These are phyloP conservation scores for Prunus fruticosa DNA, from an alignment of 306 rosid genomes.

Conservation along the genomic window DNA sequence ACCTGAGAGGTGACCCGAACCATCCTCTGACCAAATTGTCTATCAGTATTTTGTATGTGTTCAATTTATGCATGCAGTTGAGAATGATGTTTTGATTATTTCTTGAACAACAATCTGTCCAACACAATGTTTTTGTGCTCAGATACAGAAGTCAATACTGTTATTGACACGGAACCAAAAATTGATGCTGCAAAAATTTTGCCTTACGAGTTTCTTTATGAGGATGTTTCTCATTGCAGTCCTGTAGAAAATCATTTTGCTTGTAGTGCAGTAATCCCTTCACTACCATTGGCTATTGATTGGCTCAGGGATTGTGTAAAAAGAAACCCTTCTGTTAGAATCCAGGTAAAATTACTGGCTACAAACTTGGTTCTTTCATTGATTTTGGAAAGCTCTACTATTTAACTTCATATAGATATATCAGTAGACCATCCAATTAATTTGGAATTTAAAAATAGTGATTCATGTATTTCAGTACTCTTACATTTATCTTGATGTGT, in stretches of 20 bases:
- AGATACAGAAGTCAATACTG: slow-evolving; percentile 38
- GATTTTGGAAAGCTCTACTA: neutral
- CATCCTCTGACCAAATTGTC: neutral
- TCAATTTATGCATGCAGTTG: neutral
- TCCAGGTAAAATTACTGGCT: slow-evolving; percentile 36
- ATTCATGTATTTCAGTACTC: neutral
- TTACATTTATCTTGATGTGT: no score
- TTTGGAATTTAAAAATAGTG: neutral
- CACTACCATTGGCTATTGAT: slow-evolving; percentile 64
- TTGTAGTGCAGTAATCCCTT: slow-evolving; percentile 68
- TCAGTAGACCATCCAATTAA: neutral
- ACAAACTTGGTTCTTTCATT: neutral
- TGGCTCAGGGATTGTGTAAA: slow-evolving; percentile 68
- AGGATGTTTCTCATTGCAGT: slow-evolving; percentile 33
- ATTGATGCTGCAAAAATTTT: slow-evolving; percentile 27
- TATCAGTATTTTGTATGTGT: neutral
- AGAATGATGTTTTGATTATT: neutral
- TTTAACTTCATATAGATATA: neutral
- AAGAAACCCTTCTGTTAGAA: slow-evolving; percentile 55
- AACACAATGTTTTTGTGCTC: slow-evolving; percentile 21
- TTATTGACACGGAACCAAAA: slow-evolving; percentile 33
- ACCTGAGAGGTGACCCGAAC: neutral
- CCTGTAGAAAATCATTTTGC: slow-evolving; percentile 23
- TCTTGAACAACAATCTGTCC: slow-evolving; percentile 10
- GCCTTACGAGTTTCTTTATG: slow-evolving; percentile 44